Conservation (phyloP, 345 rosid species). For the Bretschneidera sinensis region DNA sequence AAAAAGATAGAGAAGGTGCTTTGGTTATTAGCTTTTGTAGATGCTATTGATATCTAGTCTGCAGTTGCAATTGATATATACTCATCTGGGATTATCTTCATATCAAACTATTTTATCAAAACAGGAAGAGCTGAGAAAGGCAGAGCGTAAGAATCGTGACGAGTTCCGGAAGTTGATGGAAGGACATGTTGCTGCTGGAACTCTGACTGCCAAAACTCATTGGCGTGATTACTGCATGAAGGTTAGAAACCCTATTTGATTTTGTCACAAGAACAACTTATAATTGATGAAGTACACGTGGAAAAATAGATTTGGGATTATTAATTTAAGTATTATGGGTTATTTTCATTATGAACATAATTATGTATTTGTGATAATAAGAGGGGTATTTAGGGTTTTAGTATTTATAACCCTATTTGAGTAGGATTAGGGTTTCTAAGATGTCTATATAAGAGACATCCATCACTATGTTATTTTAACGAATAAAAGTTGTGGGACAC, state of each 20-base stretch:
- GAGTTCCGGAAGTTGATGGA: conserved; percentile 88
- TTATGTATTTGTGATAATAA: too few species aligned
- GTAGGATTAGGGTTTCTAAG: too few species aligned
- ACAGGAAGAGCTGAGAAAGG: conserved; percentile 86
- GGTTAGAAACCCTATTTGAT: conserved; percentile 35
- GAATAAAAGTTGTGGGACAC: too few species aligned
- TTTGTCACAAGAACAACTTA: conserved; percentile 13
- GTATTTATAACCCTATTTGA: too few species aligned
- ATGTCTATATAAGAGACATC: too few species aligned
- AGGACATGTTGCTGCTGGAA: conserved; percentile 67
- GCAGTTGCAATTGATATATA: conserved; percentile 2
- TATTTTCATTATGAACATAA: too few species aligned
- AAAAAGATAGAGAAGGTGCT: conserved; percentile 84
- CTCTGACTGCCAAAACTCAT: conserved; percentile 66
- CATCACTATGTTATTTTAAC: too few species aligned
- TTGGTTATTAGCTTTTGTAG: conserved; percentile 5
- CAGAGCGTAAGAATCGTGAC: conserved; percentile 92
- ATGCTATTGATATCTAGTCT: conserved; percentile 1
- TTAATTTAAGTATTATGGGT: too few species aligned
- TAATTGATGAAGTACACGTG: too few species aligned
- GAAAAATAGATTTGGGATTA: too few species aligned
- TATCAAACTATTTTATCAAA: conserved; percentile 21
- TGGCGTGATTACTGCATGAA: conserved; percentile 83
- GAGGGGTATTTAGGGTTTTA: too few species aligned
- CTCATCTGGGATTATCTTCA: conserved; percentile 5